Base-by-base conservation (phyloP, 1,284 basidiomycete genomes). In the Cutaneotrichosporon curvatum region DNA sequence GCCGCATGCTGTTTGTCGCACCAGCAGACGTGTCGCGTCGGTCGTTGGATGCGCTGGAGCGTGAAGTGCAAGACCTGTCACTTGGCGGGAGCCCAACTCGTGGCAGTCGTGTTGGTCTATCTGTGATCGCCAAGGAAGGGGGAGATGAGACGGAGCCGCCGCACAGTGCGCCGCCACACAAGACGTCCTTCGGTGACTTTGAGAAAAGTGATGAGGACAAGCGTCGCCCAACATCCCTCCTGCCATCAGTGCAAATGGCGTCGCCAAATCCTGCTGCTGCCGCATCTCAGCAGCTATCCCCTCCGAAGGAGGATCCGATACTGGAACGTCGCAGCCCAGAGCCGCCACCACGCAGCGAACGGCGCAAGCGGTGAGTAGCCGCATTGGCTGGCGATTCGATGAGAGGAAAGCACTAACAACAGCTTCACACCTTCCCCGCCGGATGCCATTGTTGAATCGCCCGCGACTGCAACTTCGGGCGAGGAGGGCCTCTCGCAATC, bases 341-440 rank as follows among this genome's bases (percentile, higher is more conserved):
- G 49, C 65, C 62, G n/a, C 67, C 67, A 33, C 65, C 65, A 18
- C 54, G 62, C 35, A 66, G 64, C 45, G 52, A 60, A 40, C 48
- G 61, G 30, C 61, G 67, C 11, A 47, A 48, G 38, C 50, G 53
- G 67, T 67, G 48, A 60, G 63, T 62, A 16, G n/a, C 15, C n/a
- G n/a, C n/a, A n/a, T n/a, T n/a, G n/a, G n/a, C n/a, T n/a, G n/a
- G n/a, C n/a, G n/a, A n/a, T n/a, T n/a, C n/a, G n/a, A n/a, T n/a
- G n/a, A n/a, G n/a, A n/a, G n/a, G n/a, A n/a, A n/a, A n/a, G n/a
- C 15, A 34, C 32, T 34, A n/a, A 34, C 32, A 10, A 15, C 15
- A 34, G 32, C 5, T 28, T 28, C 25, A 28, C 25, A 7, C 25
- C 25, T 12, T 28, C 25, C 8, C 25, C 25, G 7, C 32, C 8